Conservation (phyloP, 2,329 filamentous ascomycete species). For the Talaromyces sp. region DNA sequence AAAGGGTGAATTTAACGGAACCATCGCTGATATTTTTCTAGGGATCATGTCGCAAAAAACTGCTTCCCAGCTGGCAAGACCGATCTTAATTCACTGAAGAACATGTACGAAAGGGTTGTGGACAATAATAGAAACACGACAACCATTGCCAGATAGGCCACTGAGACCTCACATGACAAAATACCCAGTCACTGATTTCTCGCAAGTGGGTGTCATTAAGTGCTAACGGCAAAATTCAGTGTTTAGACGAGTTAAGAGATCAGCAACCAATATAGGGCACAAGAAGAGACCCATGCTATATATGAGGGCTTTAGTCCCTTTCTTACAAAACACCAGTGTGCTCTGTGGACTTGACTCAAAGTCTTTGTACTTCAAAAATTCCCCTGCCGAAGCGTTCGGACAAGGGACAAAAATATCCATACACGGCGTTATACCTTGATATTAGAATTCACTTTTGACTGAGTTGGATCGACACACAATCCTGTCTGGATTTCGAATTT, state of each 20-base stretch:
- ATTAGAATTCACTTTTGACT: not conserved
- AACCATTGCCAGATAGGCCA: conserved; percentile 9
- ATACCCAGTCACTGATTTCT: not conserved
- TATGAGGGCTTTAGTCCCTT: not conserved
- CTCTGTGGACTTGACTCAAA: not conserved
- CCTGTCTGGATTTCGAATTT: not conserved
- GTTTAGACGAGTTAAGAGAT: not conserved
- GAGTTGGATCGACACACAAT: not conserved
- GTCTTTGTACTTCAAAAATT: not conserved
- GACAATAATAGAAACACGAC: conserved; percentile 22
- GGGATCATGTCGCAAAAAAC: conserved; percentile 41
- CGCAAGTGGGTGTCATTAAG: not conserved
- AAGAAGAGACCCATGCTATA: not conserved
- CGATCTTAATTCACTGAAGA: conserved; percentile 30
- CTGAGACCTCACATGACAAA: not conserved
- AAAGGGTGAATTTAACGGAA: not conserved
- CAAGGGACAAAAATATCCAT: not conserved
- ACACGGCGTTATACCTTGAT: not conserved
- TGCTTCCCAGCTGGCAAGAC: conserved; percentile 46
- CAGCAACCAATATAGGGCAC: not conserved
- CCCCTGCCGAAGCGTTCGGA: not conserved
- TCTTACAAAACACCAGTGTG: not conserved
- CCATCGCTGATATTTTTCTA: conserved; percentile 25
- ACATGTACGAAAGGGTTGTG: conserved; percentile 35
- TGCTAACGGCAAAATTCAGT: not conserved